Percentiles rank a stretch among this genome's conserved stretches.
phyloP scores from a whole-genome alignment of 495 filamentous ascomycete species.

The Aspergillus sparsus region DNA sequence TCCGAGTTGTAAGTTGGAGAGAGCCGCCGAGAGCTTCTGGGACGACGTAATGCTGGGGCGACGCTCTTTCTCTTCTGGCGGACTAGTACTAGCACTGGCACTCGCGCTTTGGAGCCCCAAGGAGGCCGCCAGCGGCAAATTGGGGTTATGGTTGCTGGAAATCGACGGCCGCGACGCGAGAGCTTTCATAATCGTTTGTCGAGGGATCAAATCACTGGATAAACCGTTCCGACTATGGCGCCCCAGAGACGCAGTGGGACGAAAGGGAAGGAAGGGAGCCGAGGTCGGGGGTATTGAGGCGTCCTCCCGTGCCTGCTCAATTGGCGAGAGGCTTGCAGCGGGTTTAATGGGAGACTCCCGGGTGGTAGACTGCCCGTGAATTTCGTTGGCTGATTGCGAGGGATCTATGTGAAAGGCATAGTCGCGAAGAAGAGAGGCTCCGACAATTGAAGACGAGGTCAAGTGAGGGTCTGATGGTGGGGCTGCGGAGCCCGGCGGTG shows the following conservation, averaged over 20 bases:
- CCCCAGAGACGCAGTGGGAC: constrained; percentile 41
- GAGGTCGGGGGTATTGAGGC: constrained; percentile 30
- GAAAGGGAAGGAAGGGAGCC: constrained; percentile 41
- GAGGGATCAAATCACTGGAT: constrained; percentile 72
- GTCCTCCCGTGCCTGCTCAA: constrained; percentile 37
- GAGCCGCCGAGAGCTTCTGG: constrained; percentile 63
- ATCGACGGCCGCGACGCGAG: constrained; percentile 68
- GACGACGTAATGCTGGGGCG: constrained; percentile 53
- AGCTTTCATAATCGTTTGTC: constrained; percentile 88
- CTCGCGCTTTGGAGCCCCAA: constrained; percentile 44
- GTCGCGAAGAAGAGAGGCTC: constrained; percentile 44
- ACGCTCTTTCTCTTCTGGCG: constrained; percentile 45
- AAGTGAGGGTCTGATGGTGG: constrained; percentile 23
- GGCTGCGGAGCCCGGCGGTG: constrained; percentile 21
- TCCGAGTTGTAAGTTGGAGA: constrained; percentile 59
- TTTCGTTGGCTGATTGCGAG: constrained; percentile 39
- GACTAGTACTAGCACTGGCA: constrained; percentile 29
- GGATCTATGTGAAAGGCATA: constrained; percentile 47
- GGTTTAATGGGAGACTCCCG: constrained; percentile 15
- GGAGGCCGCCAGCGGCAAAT: constrained; percentile 51
- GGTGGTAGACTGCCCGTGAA: constrained; percentile 30
- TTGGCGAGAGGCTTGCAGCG: constrained; percentile 22
- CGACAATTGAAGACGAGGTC: constrained; percentile 22
- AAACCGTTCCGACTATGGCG: constrained; percentile 61
- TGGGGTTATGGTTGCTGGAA: constrained; percentile 54